Evolutionary conservation across 2,329 filamentous ascomycete species (phyloP), one percentile per base, ranked within the genome.

Genomic region (Fusarium pseudoanthophilum): DNA sequence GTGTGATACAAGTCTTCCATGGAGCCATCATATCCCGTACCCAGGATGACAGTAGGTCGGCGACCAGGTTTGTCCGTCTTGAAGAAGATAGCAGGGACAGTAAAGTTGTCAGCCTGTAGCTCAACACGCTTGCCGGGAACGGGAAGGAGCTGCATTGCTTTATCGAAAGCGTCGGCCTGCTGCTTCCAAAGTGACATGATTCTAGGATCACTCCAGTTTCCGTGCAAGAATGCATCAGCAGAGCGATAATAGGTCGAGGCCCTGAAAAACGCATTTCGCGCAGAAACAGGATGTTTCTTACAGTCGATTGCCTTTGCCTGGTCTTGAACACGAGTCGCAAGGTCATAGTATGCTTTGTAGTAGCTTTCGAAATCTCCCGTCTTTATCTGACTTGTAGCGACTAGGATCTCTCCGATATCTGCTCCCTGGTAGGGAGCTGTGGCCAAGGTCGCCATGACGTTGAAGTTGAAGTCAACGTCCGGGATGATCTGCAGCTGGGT

Each of bases 1-100:
- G 75, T 52, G 60, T 86, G 84, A 60, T 83, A 83, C 24, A 82
- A 77, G 18, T 86, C 85, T 60, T 86, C 85, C 70, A 85, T 83
- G 2, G 81, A 71, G 9, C 79, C 83, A 63, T 87, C 85, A 53
- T 82, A 85, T 7, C 85, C 84, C 40, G 80, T 83, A 16, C 83
- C 80, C 9, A 86, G 70, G 11, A 86, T 75, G 9, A 87, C 32
- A 0, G 84, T 86, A 0, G 84, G 84, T 4, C 75, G 76, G 24
- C 72, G 75, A 24, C 56, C 72, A 64, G 26, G 60, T 40, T 36
- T 67, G 45, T 59, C 70, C 4, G 58, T 75, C 56, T 73, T 62
- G 65, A 79, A 84, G 67, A 78, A 84, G 66, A 84, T 82, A 10
- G 79, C 79, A 2, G 80, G 78, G 16, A 84, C 74, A 15, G 77